These are phyloP conservation scores for Cystofilobasidium bisporidii DNA, from an alignment of 768 basidiomycete genomes.

Conservation along the genomic window DNA sequence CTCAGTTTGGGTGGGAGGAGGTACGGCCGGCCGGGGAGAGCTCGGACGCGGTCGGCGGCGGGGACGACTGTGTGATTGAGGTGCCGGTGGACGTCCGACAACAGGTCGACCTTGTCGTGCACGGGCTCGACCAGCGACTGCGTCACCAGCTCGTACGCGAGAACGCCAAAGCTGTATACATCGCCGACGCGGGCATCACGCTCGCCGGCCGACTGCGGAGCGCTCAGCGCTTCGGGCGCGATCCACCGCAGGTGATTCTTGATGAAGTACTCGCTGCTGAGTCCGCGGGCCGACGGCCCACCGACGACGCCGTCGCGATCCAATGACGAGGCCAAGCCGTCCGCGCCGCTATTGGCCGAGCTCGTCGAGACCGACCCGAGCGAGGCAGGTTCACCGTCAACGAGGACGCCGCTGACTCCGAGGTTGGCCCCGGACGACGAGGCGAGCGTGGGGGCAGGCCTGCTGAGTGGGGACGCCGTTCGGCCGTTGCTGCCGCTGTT, in stretches of 20 bases:
- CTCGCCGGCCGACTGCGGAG: too few relatives aligned
- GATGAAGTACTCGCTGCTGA: conserved; percentile 14
- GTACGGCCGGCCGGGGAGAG: background rate
- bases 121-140: conserved; percentile 29
- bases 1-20: conserved; percentile 22
- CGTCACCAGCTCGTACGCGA: conserved; percentile 34
- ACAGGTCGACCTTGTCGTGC: conserved; percentile 29
- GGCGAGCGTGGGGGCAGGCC: too few relatives aligned
- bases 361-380: background rate
- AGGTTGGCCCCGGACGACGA: too few relatives aligned
- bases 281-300: background rate
- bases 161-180: conserved; percentile 34
- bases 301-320: background rate
- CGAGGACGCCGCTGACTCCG: too few relatives aligned
- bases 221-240: conserved; percentile 12
- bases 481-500: too few relatives aligned
- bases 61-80: conserved; percentile 11
- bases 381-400: too few relatives aligned
- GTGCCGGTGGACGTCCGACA: conserved; percentile 34
- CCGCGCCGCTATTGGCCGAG: background rate
- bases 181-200: conserved; percentile 24
- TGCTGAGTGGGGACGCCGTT: too few relatives aligned
- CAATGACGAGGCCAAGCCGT: too few relatives aligned
- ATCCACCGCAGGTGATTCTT: conserved; percentile 15
- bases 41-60: background rate